phyloP scores from a whole-genome alignment of 768 basidiomycete species.

The Lactarius quietus region DNA sequence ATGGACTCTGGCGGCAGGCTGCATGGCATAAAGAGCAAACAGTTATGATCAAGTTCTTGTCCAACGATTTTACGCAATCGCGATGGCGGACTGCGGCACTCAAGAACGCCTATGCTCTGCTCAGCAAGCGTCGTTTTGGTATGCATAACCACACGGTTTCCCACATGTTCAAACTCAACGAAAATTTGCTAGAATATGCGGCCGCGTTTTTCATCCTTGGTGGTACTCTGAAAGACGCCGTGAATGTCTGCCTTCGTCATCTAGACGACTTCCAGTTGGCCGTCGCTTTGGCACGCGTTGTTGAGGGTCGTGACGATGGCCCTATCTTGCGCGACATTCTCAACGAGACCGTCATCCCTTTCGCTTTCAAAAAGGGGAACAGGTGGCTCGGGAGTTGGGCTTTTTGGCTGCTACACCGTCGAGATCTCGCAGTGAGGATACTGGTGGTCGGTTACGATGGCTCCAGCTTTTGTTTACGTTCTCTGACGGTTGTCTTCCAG shows the following conservation, averaged over 20 bases:
- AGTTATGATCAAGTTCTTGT: slow-evolving; percentile 86
- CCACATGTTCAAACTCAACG: slow-evolving; percentile 1
- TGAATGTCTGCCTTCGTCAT: slow-evolving; percentile 85
- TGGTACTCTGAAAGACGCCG: slow-evolving; percentile 83
- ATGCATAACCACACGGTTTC: slow-evolving; percentile 30
- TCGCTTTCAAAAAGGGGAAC: slow-evolving; percentile 83
- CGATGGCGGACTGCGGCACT: slow-evolving; percentile 91
- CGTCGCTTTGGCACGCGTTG: slow-evolving; percentile 76
- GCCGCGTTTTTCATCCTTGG: slow-evolving; percentile 97
- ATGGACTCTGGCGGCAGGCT: slow-evolving; percentile 94
- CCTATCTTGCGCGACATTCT: slow-evolving; percentile 71
- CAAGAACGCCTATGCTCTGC: slow-evolving; percentile 92
- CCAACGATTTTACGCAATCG: slow-evolving; percentile 80
- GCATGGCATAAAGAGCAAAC: slow-evolving; percentile 89
- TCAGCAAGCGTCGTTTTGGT: slow-evolving; percentile 93
- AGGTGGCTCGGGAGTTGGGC: slow-evolving; percentile 95
- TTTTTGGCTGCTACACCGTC: slow-evolving; percentile 87
- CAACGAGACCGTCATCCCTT: slow-evolving; percentile 71
- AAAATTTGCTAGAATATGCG: slow-evolving; percentile 72
- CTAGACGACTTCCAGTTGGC: slow-evolving; percentile 90
- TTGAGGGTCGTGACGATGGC: slow-evolving; percentile 80
- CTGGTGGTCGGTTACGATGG: slow-evolving; percentile 59
- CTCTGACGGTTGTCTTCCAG: slow-evolving; percentile 36
- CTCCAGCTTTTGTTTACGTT: background rate
- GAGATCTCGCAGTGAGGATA: slow-evolving; percentile 87